Evolutionary conservation across 345 rosid genomes (phyloP).

Genomic region (Dovyalis caffra): DNA sequence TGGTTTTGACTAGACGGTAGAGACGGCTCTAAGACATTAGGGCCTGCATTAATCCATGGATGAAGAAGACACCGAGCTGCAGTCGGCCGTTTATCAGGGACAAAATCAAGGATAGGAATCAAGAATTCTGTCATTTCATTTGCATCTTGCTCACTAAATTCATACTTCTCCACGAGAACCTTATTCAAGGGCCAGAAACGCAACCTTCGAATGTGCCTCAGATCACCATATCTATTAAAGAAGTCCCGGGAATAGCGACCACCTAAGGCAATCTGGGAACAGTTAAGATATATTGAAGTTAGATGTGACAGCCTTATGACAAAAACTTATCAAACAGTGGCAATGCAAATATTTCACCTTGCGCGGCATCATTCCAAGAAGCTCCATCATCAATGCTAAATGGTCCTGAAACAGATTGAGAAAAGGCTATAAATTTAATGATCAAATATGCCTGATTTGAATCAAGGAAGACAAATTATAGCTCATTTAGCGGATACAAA

Average conservation of each 20-base stretch:
- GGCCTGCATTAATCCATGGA: constrained; percentile 58
- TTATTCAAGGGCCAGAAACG: constrained; percentile 70
- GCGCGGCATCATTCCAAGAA: constrained; percentile 83
- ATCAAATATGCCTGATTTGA: neutral
- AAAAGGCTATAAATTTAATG: neutral
- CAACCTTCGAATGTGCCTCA: constrained; percentile 67
- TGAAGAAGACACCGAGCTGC: constrained; percentile 71
- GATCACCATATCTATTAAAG: constrained; percentile 67
- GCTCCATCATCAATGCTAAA: constrained; percentile 78
- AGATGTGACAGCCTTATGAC: constrained; percentile 1
- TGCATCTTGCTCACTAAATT: constrained; percentile 60
- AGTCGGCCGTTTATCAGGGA: constrained; percentile 66
- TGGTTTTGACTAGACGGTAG: constrained; percentile 28
- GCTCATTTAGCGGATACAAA: neutral
- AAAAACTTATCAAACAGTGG: neutral
- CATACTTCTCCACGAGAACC: constrained; percentile 64
- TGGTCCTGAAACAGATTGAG: constrained; percentile 48
- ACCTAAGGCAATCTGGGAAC: constrained; percentile 59
- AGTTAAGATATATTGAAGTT: neutral
- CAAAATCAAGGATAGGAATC: constrained; percentile 65
- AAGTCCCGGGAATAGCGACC: constrained; percentile 71
- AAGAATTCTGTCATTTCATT: constrained; percentile 54
- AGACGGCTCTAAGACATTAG: constrained; percentile 42
- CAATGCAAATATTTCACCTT: constrained; percentile 46
- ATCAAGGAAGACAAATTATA: neutral